Evolutionary conservation across 2,329 filamentous ascomycete species (phyloP).

Genomic region (Microdochium paspali): DNA sequence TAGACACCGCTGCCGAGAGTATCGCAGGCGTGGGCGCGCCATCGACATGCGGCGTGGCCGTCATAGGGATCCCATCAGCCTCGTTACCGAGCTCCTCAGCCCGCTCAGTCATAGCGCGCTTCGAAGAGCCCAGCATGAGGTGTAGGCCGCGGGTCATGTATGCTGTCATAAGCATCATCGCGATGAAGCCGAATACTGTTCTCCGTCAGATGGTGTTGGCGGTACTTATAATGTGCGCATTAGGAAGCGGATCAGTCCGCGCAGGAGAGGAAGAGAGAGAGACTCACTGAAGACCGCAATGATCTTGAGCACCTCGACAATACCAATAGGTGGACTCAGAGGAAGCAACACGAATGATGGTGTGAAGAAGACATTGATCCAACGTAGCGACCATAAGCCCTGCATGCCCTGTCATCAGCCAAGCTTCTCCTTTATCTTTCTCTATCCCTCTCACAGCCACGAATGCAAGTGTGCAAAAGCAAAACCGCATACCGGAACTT

Average conservation of each 20-base stretch:
- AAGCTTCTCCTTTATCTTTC: background rate
- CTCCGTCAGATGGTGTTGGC: background rate
- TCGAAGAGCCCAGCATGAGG: slow-evolving; percentile 38
- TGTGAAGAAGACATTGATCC: slow-evolving; percentile 50
- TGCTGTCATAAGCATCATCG: slow-evolving; percentile 41
- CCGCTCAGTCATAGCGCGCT: slow-evolving; percentile 38
- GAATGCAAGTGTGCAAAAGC: background rate
- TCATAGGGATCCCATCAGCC: slow-evolving; percentile 38
- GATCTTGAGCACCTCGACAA: slow-evolving; percentile 46
- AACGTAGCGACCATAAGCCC: slow-evolving; percentile 47
- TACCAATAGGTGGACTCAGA: slow-evolving; percentile 42
- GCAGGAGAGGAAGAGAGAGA: no score
- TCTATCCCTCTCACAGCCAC: background rate
- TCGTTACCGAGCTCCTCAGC: slow-evolving; percentile 38
- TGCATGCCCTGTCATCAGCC: slow-evolving; percentile 14
- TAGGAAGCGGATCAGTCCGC: no score
- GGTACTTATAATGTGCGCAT: background rate
- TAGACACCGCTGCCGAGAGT: slow-evolving; percentile 9
- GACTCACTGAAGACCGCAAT: slow-evolving; percentile 46
- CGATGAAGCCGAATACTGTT: slow-evolving; percentile 43
- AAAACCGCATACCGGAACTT: slow-evolving; percentile 37
- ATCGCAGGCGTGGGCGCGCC: slow-evolving; percentile 13
- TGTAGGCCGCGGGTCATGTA: slow-evolving; percentile 46
- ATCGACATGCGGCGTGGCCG: slow-evolving; percentile 6
- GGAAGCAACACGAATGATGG: slow-evolving; percentile 51